Base-by-base conservation (phyloP, 306 rosid genomes). In the Ormosia emarginata region DNA sequence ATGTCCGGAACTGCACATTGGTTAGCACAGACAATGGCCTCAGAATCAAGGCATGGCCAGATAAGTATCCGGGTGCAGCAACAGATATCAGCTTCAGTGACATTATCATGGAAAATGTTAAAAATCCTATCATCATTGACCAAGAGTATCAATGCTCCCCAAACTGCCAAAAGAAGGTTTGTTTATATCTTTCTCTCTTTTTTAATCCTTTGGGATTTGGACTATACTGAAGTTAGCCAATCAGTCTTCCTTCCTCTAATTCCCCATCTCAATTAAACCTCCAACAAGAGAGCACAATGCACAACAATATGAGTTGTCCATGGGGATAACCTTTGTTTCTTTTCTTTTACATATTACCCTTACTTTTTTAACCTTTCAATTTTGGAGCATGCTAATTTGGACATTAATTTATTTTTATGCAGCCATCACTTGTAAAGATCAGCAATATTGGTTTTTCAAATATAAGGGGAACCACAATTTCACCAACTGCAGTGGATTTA, bases 341-440 rank as follows among this genome's bases (percentile, higher is more conserved):
- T 50, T 53, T 9, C 15, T 8, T 49, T 34, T 4, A 32, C 4
- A 61, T 58, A 13, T 18, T 24, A 29, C 2, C 24, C 6, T 58
- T 67, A 44, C 8, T 3, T 40, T 41, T 56, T 67, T 4, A 34
- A 24, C 6, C 63, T 68, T 69, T 14, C 18, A 62, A 29, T 59
- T 61, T 62, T 59, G 8, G 10, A 82, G 71, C 56, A 15, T 64
- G 18, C 50, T 72, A 46, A 84, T 43, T 49, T 67, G 56, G 57
- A 17, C 15, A 58, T 30, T 59, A 30, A 68, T 61, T 30, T 61
- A 30, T 18, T 67, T 57, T 33, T 73, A 49, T 86, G 87, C 91
- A 89, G 89, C 89, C 94, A 65, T 93, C 97, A 17, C 81, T 79
- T 7, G 92, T 93, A 37, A 66, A 87, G 81, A 40, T 93, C 33